phyloP scores from a whole-genome alignment of 768 basidiomycete genomes.

The Termitomyces sp. region DNA sequence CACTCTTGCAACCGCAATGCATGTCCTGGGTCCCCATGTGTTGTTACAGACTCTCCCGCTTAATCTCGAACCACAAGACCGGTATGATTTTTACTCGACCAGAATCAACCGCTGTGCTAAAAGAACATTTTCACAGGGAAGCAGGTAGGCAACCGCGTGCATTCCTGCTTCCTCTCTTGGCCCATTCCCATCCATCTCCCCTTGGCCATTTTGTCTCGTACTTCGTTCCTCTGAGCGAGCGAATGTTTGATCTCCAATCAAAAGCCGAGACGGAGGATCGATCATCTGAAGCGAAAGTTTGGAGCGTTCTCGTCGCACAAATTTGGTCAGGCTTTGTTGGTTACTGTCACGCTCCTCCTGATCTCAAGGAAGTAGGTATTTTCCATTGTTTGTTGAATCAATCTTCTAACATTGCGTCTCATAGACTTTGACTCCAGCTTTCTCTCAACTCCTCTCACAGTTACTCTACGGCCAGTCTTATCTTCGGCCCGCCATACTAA shows the following conservation, averaged over 20 bases:
- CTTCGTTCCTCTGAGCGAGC: slow-evolving; percentile 92
- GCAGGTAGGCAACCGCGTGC: slow-evolving; percentile 82
- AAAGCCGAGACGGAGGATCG: slow-evolving; percentile 69
- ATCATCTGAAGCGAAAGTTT: slow-evolving; percentile 87
- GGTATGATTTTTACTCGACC: slow-evolving; percentile 41
- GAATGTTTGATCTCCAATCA: slow-evolving; percentile 85
- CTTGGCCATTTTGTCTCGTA: slow-evolving; percentile 82
- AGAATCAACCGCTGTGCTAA: neutral
- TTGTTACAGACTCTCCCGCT: slow-evolving; percentile 73
- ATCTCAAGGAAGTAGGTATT: slow-evolving; percentile 58
- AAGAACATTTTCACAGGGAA: slow-evolving; percentile 35
- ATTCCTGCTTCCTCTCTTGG: slow-evolving; percentile 83
- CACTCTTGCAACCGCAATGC: slow-evolving; percentile 75
- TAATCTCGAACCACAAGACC: slow-evolving; percentile 75
- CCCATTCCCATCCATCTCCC: slow-evolving; percentile 74
- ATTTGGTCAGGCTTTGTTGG: slow-evolving; percentile 90
- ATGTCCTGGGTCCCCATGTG: slow-evolving; percentile 78
- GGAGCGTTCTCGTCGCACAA: slow-evolving; percentile 90
- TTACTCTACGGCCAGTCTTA: slow-evolving; percentile 87
- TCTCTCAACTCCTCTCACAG: slow-evolving; percentile 83
- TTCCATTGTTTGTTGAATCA: neutral
- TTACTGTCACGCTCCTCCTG: slow-evolving; percentile 80
- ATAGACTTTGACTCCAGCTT: slow-evolving; percentile 56
- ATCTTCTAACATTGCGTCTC: neutral
- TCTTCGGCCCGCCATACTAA: slow-evolving; percentile 77